Evolutionary conservation across 192 early-diverging fungal species (phyloP).

Genomic region (Rhizophagus sp.): DNA sequence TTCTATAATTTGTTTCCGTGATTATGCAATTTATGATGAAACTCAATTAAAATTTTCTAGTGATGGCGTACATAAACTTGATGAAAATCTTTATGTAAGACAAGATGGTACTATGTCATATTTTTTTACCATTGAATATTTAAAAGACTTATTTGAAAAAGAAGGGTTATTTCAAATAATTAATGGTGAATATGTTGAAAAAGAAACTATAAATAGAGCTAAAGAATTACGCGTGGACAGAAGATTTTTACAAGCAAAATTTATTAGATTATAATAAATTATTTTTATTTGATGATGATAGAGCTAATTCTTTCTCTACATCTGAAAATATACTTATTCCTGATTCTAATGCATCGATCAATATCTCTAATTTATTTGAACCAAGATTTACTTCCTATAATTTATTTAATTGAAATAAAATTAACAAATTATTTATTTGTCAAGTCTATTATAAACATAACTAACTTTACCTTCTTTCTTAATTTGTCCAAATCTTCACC

Average conservation of each 20-base stretch:
- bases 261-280: slow-evolving; percentile 51
- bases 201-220: slow-evolving; percentile 70
- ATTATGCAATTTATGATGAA: slow-evolving; percentile 96
- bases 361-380: slow-evolving; percentile 34
- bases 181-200: slow-evolving; percentile 63
- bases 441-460: not conserved
- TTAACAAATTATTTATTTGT: not conserved
- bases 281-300: slow-evolving; percentile 2
- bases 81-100: slow-evolving; percentile 94
- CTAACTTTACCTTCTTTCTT: slow-evolving; percentile 33
- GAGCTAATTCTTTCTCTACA: slow-evolving; percentile 36
- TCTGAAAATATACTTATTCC: slow-evolving; percentile 41
- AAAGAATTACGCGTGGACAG: slow-evolving; percentile 67
- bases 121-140: slow-evolving; percentile 77
- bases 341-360: slow-evolving; percentile 47
- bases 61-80: slow-evolving; percentile 77
- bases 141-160: slow-evolving; percentile 61
- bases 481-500: slow-evolving; percentile 41
- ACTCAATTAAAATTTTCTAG: slow-evolving; percentile 89
- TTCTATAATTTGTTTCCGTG: slow-evolving; percentile 88
- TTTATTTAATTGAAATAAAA: not conserved
- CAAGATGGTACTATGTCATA: slow-evolving; percentile 96
- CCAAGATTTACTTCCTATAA: slow-evolving; percentile 36
- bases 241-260: slow-evolving; percentile 77
- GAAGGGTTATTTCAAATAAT: slow-evolving; percentile 58